Evolutionary conservation across 805 yeast genomes (phyloP), one percentile per base, ranked within the genome.

Genomic region (Dipodascus albidus): DNA sequence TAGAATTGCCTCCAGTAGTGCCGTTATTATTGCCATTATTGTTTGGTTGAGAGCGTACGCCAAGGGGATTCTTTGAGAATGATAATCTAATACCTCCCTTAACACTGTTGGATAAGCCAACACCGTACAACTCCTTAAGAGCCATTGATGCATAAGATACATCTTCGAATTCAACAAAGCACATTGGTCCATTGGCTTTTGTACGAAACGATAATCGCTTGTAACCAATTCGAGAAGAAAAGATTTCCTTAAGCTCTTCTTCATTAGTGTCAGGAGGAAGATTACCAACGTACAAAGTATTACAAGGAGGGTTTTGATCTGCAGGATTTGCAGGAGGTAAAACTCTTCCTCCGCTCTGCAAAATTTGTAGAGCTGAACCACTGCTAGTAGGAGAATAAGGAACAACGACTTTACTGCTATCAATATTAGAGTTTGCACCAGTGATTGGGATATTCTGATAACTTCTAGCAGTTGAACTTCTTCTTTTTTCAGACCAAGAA

Each of bases 281-380:
- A 67, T 93, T 93, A 19, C 99, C 99, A 50, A 93, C 99, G 63
- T 93, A 93, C 54, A 93, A 73, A 0, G 99, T 93, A 67, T 93
- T 93, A 71, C 99, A 93, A 4, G 99, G 99, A 2, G 99, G 98
- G 65, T 93, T 93, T 70, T 93, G 99, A 69, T 93, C 99, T 1
- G 99, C 98, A 3, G 99, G 99, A 64, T 91, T 91, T 0, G 96
- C 96, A 1, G 75, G 75, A 3, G 75, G 75, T 51, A 72, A 58
- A 38, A 66, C 68, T 31, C 71, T 62, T 11, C 73, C 73, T 9
- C 72, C 72, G 50, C 59, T 66, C 56, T 69, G 72, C 55, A 68
- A 60, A 41, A 66, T 68, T 52, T 68, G 68, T 23, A 68, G 57
- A 2, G 72, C 64, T 48, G 62, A 62, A 14, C 60, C 58, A 41